phyloP scores from a whole-genome alignment of 208 protist species.

The Crithidia mellificae region DNA sequence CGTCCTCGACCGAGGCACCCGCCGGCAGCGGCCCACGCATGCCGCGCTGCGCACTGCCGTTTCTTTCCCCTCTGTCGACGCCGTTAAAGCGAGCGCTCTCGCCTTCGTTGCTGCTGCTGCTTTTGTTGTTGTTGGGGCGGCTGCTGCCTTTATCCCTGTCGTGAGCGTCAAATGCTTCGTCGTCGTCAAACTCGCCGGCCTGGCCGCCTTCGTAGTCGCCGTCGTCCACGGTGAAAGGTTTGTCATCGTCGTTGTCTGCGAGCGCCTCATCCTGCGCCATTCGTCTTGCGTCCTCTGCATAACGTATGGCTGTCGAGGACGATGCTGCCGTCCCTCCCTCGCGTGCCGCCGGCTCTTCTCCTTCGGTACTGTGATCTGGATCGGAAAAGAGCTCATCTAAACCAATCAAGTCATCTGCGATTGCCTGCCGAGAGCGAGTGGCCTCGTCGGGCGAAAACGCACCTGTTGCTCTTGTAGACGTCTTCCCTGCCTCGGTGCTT shows the following conservation, averaged over 20 bases:
- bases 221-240: neutral
- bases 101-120: neutral
- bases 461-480: neutral
- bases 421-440: slow-evolving; percentile 10
- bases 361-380: neutral
- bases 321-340: too few relatives aligned
- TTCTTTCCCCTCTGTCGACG: neutral
- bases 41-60: neutral
- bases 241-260: too few relatives aligned
- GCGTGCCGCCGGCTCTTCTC: neutral
- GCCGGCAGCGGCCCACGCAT: neutral
- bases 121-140: neutral
- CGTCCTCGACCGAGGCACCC: slow-evolving; percentile 27
- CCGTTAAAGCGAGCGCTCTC: neutral
- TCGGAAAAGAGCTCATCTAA: slow-evolving; percentile 16
- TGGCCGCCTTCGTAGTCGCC: too few relatives aligned
- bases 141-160: neutral
- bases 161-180: neutral
- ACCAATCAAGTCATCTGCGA: slow-evolving; percentile 33
- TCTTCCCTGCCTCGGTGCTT: too few relatives aligned
- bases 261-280: too few relatives aligned
- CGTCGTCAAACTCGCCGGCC: neutral
- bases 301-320: too few relatives aligned
- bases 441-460: neutral
- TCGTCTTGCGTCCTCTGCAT: too few relatives aligned